Base-by-base conservation (phyloP, 306 rosid genomes). In the Pterocarpus santalinus region DNA sequence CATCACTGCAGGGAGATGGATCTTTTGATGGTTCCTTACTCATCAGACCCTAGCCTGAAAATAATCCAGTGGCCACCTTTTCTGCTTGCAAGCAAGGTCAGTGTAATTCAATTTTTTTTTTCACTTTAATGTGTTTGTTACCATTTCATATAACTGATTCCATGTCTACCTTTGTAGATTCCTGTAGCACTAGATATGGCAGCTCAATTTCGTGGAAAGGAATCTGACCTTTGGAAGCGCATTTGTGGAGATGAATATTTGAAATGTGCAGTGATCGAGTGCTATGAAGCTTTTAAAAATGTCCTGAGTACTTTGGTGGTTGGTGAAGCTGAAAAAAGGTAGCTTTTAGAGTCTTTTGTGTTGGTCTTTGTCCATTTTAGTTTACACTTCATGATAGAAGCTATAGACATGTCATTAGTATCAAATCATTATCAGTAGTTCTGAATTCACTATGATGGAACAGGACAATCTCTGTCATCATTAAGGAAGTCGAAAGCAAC, bases 31-130 rank as follows among this genome's bases (percentile, higher is more conserved):
- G 95, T 91, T 89, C 99, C 99, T 78, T 95, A 95, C 85, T 91
- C 97, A 53, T 91, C 95, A 71, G 99, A 95, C 86, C 97, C 93
- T 51, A 76, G 95, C 80, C 83, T 95, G 73, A 93, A 90, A 86
- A 87, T 91, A 71, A 95, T 95, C 80, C 99, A 95, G 87, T 95
- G 99, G 98, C 98, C 99, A 30, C 99, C 97, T 15, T 95, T 95
- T 88, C 76, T 95, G 81, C 99, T 95, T 82, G 98, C 99, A 63
- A 91, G 98, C 98, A 95, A 95, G 97, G 99, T 92, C 78, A 67
- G 84, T 38, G 61, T 52, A 41, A 58, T 81, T 75, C 16, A 36
- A 67, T 57, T 56, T 81, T 78, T 84, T 16, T 43, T 43, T 43
- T 5, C 44, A 1, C 8, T 43, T 43, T 43, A 22, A 33, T 63